phyloP scores from a whole-genome alignment of 306 rosid species.

The Acmispon strigosus region DNA sequence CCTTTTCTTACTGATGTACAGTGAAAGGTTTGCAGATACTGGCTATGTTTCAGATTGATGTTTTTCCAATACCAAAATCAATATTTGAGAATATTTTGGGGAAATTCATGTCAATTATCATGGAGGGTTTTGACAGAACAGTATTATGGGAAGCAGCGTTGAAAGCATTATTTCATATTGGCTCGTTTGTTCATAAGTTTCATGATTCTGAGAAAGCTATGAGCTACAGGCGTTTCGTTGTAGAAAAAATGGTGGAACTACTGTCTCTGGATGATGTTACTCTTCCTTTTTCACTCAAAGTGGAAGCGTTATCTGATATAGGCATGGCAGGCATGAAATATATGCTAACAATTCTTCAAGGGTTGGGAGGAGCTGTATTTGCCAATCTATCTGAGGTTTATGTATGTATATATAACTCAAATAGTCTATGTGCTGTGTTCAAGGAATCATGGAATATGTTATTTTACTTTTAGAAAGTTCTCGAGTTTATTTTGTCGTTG shows the following conservation, averaged over 20 bases:
- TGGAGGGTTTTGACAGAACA: constrained; percentile 39
- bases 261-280: constrained; percentile 42
- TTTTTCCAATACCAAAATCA: constrained; percentile 47
- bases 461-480: constrained; percentile 4
- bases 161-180: constrained; percentile 65
- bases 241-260: constrained; percentile 51
- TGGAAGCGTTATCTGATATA: constrained; percentile 61
- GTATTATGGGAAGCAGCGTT: constrained; percentile 62
- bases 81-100: constrained; percentile 55
- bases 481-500: neutral
- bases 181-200: constrained; percentile 48
- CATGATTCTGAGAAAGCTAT: constrained; percentile 52
- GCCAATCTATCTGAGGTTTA: constrained; percentile 43
- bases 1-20: constrained; percentile 32
- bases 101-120: constrained; percentile 62
- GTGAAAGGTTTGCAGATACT: constrained; percentile 80
- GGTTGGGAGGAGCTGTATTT: constrained; percentile 56
- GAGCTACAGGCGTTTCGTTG: constrained; percentile 50
- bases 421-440: constrained; percentile 12
- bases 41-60: constrained; percentile 62
- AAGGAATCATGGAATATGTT: constrained; percentile 19
- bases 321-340: constrained; percentile 61
- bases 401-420: constrained; percentile 34
- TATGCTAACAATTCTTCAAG: constrained; percentile 66
- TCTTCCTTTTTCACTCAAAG: constrained; percentile 59